A percentile compares a stretch with the other conserved stretches of the same genome.
These are phyloP conservation scores for Lolium perenne DNA, from an alignment of 176 grass and related monocot genomes.

Conservation along the genomic window DNA sequence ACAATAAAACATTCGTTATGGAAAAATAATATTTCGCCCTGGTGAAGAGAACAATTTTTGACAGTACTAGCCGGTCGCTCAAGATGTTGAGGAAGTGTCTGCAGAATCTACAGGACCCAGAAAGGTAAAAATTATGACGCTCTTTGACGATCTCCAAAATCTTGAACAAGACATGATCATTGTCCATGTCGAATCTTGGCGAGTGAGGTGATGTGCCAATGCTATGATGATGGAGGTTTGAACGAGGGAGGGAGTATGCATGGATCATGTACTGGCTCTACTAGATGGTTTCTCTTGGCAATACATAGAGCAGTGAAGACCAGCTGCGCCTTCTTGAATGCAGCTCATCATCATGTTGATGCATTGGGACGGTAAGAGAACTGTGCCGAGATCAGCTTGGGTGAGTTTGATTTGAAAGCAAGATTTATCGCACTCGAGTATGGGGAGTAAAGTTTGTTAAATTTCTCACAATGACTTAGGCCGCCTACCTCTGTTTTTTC, in stretches of 20 bases:
- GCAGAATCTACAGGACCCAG: not conserved
- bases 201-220: slow-evolving; percentile 30
- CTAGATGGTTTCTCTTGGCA: slow-evolving; percentile 28
- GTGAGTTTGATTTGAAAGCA: slow-evolving; percentile 41
- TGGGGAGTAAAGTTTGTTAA: not conserved
- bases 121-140: not conserved
- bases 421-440: slow-evolving; percentile 24
- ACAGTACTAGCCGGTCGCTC: not conserved
- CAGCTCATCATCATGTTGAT: slow-evolving; percentile 15
- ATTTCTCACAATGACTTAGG: not conserved
- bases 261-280: not conserved
- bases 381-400: slow-evolving; percentile 5
- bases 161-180: slow-evolving; percentile 14
- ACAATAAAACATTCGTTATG: too few species aligned
- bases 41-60: not conserved
- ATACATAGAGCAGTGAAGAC: not conserved
- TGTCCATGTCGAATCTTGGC: slow-evolving; percentile 10
- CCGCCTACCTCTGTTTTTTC: not conserved
- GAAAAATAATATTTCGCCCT: too few species aligned
- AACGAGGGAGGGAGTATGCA: not conserved
- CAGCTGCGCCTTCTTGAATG: slow-evolving; percentile 37
- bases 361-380: slow-evolving; percentile 14
- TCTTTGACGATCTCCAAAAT: slow-evolving; percentile 10
- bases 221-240: slow-evolving; percentile 22
- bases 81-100: slow-evolving; percentile 4